Evolutionary conservation across 176 grass and related monocot genomes (phyloP), one percentile per base, ranked within the genome.

Genomic region (Raddia guianensis): DNA sequence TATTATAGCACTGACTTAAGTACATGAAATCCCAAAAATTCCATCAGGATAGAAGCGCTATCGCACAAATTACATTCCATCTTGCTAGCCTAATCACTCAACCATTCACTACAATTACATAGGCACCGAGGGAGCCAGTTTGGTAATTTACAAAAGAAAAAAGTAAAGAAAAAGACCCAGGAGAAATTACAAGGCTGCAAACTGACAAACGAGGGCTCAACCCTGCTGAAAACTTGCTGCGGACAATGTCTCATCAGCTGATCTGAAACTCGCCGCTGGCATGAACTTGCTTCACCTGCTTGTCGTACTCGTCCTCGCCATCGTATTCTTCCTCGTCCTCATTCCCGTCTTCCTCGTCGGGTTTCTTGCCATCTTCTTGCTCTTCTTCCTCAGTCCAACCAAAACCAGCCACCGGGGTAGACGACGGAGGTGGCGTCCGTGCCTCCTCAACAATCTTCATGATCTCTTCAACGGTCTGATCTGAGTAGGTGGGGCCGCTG

Each of bases 241-340:
- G 6, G 66, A 45, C 6, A 70, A 34, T 48, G 63, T 48, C 78
- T 74, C 78, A 63, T 83, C 70, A 92, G 80, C 71, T 83, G 75
- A 84, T 65, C 60, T 82, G 83, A 46, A 87, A 87, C 84, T 94
- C 92, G 1, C 92, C 90, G 6, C 92, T 98, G 16, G 92, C 95
- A 73, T 85, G 95, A n/a, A 92, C 95, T 86, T 92, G 87, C 73
- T 92, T 94, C 37, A 98, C 95, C 14, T 91, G 93, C 88, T 91
- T 98, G 66, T 94, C 92, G 15, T 98, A 98, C 75, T 94, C 95
- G 33, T 98, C 92, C 70, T 97, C 94, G 0, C 11, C 48, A 12
- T 93, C 86, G 2, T 84, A 89, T 9, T 86, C 89, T 14, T 90
- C 89, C 2, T 89, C 82, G 15, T 68, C 80, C 3, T 91, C 83